A percentile compares a stretch with the other conserved stretches of the same genome.
phyloP scores from a whole-genome alignment of 208 protist genomes.

The Trypanosoma lewisi region DNA sequence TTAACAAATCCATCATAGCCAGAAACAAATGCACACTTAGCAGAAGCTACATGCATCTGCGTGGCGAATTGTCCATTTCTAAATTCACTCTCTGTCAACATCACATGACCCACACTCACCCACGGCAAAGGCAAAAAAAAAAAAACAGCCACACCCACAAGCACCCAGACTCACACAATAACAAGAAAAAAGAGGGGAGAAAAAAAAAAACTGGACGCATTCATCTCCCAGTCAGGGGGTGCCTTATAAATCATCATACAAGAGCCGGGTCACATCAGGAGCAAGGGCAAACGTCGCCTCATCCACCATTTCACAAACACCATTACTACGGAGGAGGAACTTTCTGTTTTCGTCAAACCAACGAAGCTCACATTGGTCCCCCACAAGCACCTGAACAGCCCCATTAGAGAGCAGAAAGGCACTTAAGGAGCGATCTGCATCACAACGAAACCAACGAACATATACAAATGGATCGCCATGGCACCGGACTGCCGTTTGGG shows the following conservation, averaged over 20 bases:
- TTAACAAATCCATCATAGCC: too few relatives aligned
- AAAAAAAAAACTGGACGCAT: conserved; percentile 13
- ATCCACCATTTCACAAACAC: conserved; percentile 83
- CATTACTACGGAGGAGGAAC: conserved; percentile 80
- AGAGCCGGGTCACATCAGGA: conserved; percentile 57
- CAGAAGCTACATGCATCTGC: neutral
- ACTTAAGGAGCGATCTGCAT: conserved; percentile 54
- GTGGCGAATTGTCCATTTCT: too few relatives aligned
- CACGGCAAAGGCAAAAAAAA: conserved; percentile 15
- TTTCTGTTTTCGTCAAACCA: conserved; percentile 83
- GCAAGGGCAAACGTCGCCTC: conserved; percentile 58
- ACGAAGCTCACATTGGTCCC: conserved; percentile 79
- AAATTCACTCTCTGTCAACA: too few relatives aligned
- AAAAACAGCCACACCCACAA: too few relatives aligned
- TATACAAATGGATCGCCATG: conserved; percentile 75
- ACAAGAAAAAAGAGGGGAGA: conserved; percentile 12
- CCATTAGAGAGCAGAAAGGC: conserved; percentile 87
- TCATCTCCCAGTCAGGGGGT: neutral
- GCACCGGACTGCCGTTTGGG: conserved; percentile 60
- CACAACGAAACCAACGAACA: conserved; percentile 89
- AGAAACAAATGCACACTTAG: conserved; percentile 14
- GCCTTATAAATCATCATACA: conserved; percentile 58
- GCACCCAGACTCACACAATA: too few relatives aligned
- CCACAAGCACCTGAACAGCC: conserved; percentile 79
- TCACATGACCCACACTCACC: too few relatives aligned